Base-by-base conservation (phyloP, 495 filamentous ascomycete genomes). In the Xylaria acuta region DNA sequence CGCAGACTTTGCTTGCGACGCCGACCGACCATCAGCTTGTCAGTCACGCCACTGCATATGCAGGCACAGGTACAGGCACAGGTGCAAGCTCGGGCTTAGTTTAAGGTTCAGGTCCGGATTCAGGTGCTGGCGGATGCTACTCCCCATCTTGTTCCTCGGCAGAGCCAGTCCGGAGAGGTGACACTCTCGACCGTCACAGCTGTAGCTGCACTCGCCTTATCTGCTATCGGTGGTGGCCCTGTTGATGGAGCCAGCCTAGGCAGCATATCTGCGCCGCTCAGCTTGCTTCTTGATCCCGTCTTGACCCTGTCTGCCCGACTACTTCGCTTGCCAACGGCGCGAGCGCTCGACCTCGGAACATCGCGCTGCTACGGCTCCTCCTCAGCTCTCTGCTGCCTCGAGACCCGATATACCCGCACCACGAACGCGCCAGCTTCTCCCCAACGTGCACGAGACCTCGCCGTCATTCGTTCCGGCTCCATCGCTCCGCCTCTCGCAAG, bases 171-270 rank as follows among this genome's bases (percentile, higher is more conserved):
- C 54, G n/a, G 47, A 54, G 51, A 54, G 22, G 51, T 34, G 16
- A 20, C 59, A 22, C 36, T 41, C 18, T 40, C 38, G 60, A 60
- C 32, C 18, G 34, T 20, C 58, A n/a, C 56, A 11, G 58, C 34
- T n/a, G 32, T 40, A 25, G 22, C 58, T 36, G n/a, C 5, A 25
- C 53, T 53, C 34, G 40, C 40, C 20, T 54, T 20, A 16, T 38
- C 45, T 54, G 70, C 63, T 20, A n/a, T 63, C 65, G 16, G 54
- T 25, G 18, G 22, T 9, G 32, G 12, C 22, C n/a, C 47, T 71
- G n/a, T 71, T 30, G 36, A 71, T 58, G 69, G 62, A 66, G 40
- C 45, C 62, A 18, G 59, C 49, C 60, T 43, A 45, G 49, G 36
- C 12, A 32, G 40, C 64, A 51, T 16, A 9, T 64, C n/a, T 60